phyloP scores from a whole-genome alignment of 257 asterid genomes.

The Haberlea rhodopensis region DNA sequence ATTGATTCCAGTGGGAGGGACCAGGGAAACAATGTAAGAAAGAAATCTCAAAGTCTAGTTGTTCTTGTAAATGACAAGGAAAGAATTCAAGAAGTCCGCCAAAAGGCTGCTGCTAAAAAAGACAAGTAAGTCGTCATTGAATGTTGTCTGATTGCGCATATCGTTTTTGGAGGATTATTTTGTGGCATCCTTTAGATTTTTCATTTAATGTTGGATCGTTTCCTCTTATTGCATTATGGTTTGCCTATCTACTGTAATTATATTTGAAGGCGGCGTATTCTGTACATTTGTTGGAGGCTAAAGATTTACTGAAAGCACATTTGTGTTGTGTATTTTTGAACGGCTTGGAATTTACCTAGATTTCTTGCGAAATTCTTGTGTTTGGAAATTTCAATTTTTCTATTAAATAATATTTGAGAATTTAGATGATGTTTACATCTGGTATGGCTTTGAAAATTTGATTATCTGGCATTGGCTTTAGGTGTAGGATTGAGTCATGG shows the following conservation, averaged over 20 bases:
- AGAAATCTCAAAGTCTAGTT: conserved; percentile 89
- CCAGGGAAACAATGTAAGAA: conserved; percentile 93
- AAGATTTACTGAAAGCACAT: too few species aligned
- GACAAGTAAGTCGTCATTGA: conserved; percentile 65
- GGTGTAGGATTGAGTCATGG: conserved; percentile 5
- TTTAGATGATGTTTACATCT: background rate
- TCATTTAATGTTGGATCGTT: background rate
- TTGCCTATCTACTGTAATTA: conserved; percentile 1
- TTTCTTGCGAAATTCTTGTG: background rate
- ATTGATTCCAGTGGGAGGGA: conserved; percentile 93
- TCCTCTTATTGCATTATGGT: background rate
- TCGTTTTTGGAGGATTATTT: conserved; percentile 14
- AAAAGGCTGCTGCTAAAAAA: conserved; percentile 85
- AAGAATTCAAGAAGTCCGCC: conserved; percentile 87
- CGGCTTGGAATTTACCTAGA: background rate
- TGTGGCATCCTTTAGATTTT: conserved; percentile 1
- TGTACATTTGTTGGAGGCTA: too few species aligned
- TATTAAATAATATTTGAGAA: background rate
- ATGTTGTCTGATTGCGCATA: conserved; percentile 18
- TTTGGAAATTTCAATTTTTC: conserved; percentile 2
- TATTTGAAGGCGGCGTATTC: conserved; percentile 14
- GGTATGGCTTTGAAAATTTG: background rate
- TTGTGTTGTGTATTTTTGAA: conserved; percentile 8
- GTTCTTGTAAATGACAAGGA: conserved; percentile 95
- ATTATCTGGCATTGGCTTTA: background rate